phyloP scores from a whole-genome alignment of 441 rosid genomes.

The Hura crepitans region DNA sequence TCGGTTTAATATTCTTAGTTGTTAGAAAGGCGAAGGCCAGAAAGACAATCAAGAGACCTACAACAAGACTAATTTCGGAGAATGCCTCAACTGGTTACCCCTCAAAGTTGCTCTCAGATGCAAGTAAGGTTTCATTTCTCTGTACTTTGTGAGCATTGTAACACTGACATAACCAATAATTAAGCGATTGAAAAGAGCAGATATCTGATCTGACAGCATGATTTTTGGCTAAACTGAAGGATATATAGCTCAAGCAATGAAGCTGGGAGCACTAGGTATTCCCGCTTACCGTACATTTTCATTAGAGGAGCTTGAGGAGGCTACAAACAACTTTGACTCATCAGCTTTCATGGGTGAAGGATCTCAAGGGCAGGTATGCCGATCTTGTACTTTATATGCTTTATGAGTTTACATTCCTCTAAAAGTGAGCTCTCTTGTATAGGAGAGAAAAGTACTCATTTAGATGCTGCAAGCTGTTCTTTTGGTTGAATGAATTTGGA shows the following conservation, averaged over 20 bases:
- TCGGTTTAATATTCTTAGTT: conserved; percentile 42
- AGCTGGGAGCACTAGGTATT: conserved; percentile 78
- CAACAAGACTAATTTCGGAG: conserved; percentile 59
- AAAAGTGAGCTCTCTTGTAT: too few relatives aligned
- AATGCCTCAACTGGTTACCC: conserved; percentile 72
- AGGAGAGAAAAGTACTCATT: too few relatives aligned
- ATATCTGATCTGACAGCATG: conserved; percentile 17
- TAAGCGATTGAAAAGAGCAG: neutral
- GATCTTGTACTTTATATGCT: neutral
- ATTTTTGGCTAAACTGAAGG: conserved; percentile 41
- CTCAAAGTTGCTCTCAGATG: conserved; percentile 74
- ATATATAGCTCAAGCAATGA: conserved; percentile 84
- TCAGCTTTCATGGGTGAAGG: conserved; percentile 93
- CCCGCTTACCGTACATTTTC: conserved; percentile 82
- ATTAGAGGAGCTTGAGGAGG: conserved; percentile 79
- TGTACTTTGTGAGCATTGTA: conserved; percentile 1
- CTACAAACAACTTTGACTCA: conserved; percentile 74
- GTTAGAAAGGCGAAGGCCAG: conserved; percentile 36
- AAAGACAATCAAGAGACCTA: conserved; percentile 31
- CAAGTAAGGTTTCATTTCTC: conserved; percentile 51
- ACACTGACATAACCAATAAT: neutral
- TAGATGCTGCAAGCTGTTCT: too few relatives aligned
- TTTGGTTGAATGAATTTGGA: too few relatives aligned
- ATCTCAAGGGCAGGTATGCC: conserved; percentile 76
- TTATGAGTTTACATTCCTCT: neutral